These are phyloP conservation scores for Blastobotrys aristatus DNA, from an alignment of 1,139 yeast genomes.

Conservation along the genomic window DNA sequence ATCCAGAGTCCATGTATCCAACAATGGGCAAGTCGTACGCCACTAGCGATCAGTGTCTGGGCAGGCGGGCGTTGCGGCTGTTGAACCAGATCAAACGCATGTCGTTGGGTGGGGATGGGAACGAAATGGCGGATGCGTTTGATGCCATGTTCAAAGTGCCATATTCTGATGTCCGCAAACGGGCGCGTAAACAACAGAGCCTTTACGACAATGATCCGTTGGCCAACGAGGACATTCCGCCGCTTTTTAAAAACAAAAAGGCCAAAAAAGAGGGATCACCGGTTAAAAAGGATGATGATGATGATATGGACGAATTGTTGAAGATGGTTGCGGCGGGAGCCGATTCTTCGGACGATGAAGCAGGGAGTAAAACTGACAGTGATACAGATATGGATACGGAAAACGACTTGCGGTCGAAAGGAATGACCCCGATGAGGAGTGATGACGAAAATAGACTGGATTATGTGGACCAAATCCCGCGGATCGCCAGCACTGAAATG, in stretches of 20 bases:
- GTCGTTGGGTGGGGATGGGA: neutral
- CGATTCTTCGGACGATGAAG: neutral
- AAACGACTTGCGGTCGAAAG: too few species aligned
- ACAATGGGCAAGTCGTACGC: conserved; percentile 10
- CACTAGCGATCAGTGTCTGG: conserved; percentile 10
- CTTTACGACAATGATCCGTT: too few species aligned
- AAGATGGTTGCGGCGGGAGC: neutral
- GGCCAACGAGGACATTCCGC: too few species aligned
- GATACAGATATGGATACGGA: too few species aligned
- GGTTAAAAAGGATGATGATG: neutral
- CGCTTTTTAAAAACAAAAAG: too few species aligned
- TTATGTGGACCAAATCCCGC: neutral
- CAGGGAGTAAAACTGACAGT: neutral
- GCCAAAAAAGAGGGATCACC: neutral
- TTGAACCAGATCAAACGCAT: conserved; percentile 10
- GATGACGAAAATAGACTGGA: neutral
- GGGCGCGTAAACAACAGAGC: too few species aligned
- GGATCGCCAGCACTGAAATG: too few species aligned
- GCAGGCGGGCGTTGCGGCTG: conserved; percentile 10
- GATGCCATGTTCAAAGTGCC: neutral
- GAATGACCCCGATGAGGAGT: too few species aligned
- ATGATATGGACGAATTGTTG: neutral
- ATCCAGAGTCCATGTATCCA: conserved; percentile 13
- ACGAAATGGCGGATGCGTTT: neutral
- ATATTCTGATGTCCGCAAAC: too few species aligned